Conservation (phyloP, 2,329 filamentous ascomycete species). For the Orbilia brochopaga region DNA sequence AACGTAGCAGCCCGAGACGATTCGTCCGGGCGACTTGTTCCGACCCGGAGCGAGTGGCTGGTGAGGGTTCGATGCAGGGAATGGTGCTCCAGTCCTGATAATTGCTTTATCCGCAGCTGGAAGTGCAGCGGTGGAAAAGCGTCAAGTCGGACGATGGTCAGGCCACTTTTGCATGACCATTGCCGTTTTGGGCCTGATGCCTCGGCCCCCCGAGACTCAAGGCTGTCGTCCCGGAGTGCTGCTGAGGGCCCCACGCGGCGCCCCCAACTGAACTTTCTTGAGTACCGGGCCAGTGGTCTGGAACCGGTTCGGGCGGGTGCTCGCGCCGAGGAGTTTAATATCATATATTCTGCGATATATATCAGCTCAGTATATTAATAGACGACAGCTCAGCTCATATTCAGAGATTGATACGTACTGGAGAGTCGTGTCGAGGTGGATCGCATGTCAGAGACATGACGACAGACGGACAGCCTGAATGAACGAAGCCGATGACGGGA, state of each 20-base stretch:
- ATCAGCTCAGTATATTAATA: too few relatives aligned
- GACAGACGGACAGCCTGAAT: too few relatives aligned
- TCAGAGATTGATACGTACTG: too few relatives aligned
- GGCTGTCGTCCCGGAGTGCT: constrained; percentile 25
- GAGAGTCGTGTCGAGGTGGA: not conserved
- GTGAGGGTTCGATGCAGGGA: not conserved
- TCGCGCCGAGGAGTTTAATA: constrained; percentile 2
- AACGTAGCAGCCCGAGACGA: too few relatives aligned
- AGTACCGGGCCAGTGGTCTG: constrained; percentile 17
- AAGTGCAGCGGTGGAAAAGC: constrained; percentile 25
- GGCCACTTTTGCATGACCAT: constrained; percentile 49
- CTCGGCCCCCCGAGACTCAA: constrained; percentile 36
- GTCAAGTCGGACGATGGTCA: constrained; percentile 50
- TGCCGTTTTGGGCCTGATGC: constrained; percentile 41
- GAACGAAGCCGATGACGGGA: constrained; percentile 35
- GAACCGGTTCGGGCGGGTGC: constrained; percentile 13
- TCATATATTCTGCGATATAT: too few relatives aligned
- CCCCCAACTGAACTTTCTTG: constrained; percentile 34
- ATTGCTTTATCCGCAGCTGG: constrained; percentile 42
- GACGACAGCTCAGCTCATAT: constrained; percentile 7
- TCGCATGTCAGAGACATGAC: constrained; percentile 29
- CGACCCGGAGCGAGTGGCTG: constrained; percentile 18
- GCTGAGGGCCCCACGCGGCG: not conserved
- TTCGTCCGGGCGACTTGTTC: constrained; percentile 51
- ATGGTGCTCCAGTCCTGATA: constrained; percentile 14